A percentile compares a stretch with the other conserved stretches of the same genome.
phyloP scores from a whole-genome alignment of 2,329 filamentous ascomycete species.

The Ceratocystis smalleyi region DNA sequence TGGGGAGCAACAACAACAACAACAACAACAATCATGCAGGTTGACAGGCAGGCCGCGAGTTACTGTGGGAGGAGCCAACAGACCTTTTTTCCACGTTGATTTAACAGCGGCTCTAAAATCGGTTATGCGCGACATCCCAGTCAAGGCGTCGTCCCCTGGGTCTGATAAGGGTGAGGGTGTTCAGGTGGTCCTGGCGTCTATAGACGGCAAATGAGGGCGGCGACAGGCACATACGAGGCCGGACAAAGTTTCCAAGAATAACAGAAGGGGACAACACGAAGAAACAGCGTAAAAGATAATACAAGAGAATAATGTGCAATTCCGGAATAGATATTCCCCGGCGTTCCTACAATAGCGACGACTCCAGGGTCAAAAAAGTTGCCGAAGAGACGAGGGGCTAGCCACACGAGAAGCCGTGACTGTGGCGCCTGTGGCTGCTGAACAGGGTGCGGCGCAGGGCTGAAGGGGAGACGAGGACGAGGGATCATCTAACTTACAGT shows the following conservation, averaged over 20 bases:
- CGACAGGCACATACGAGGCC: neutral
- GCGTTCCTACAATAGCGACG: no score
- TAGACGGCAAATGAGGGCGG: neutral
- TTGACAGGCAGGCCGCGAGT: slow-evolving; percentile 9
- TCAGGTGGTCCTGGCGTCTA: neutral
- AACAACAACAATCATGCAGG: neutral
- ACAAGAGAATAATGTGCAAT: no score
- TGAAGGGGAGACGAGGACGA: no score
- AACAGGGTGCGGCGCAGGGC: neutral
- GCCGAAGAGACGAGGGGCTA: neutral
- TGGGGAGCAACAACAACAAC: slow-evolving; percentile 14
- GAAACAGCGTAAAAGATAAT: neutral
- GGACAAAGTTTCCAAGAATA: neutral
- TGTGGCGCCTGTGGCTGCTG: neutral
- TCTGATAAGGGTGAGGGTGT: slow-evolving; percentile 8
- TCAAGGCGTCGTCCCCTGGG: neutral
- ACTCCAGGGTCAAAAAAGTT: neutral
- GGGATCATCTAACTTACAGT: no score
- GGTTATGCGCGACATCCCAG: slow-evolving; percentile 19
- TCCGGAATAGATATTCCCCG: no score
- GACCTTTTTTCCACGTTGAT: slow-evolving; percentile 35
- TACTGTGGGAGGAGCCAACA: slow-evolving; percentile 28
- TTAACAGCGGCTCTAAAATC: slow-evolving; percentile 29
- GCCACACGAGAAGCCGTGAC: neutral
- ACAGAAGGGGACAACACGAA: neutral